These are phyloP conservation scores for Harrya chromipes DNA, from an alignment of 768 basidiomycete genomes.

Conservation along the genomic window DNA sequence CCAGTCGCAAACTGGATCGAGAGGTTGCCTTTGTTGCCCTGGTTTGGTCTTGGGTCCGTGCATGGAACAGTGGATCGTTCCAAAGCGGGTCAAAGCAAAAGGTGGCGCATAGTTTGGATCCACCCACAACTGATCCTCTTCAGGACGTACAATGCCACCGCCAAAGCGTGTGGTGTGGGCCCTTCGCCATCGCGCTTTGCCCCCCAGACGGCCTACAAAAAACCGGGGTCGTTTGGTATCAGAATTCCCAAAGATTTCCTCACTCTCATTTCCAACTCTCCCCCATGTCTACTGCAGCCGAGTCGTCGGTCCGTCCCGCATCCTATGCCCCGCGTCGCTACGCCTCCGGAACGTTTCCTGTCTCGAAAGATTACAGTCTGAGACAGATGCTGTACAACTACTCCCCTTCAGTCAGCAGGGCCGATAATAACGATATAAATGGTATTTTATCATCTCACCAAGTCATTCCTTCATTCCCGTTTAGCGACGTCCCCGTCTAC, in stretches of 20 bases:
- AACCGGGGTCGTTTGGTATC: not conserved
- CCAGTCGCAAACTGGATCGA: no score
- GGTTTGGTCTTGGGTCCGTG: no score
- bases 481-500: constrained; percentile 25
- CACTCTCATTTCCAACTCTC: not conserved
- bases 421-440: not conserved
- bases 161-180: not conserved
- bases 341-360: constrained; percentile 28
- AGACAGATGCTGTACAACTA: constrained; percentile 30
- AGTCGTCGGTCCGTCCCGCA: constrained; percentile 1
- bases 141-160: constrained; percentile 6
- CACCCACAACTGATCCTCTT: not conserved
- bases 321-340: constrained; percentile 19
- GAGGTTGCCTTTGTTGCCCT: no score
- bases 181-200: not conserved
- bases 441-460: constrained; percentile 12
- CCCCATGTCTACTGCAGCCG: constrained; percentile 6
- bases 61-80: no score
- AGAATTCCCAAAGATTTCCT: not conserved
- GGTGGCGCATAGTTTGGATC: not conserved
- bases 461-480: constrained; percentile 35
- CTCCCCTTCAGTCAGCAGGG: not conserved
- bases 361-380: constrained; percentile 22
- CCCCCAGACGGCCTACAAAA: constrained; percentile 17
- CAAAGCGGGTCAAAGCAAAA: not conserved